phyloP scores from a whole-genome alignment of 495 filamentous ascomycete species.

The Aspergillus hancockii region DNA sequence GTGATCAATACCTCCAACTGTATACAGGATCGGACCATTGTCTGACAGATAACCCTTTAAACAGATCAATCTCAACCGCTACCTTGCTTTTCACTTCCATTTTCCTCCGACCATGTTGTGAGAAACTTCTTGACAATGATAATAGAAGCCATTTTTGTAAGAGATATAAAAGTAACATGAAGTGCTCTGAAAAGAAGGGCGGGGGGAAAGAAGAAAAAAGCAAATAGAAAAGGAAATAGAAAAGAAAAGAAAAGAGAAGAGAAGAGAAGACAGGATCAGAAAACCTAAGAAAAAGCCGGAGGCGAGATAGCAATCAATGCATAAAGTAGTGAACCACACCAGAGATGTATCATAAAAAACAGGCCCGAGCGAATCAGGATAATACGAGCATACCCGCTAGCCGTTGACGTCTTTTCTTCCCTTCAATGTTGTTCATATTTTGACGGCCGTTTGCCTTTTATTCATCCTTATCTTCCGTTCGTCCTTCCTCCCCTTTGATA shows the following conservation, averaged over 20 bases:
- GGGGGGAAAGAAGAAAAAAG: neutral
- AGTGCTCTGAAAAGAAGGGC: neutral
- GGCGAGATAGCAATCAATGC: neutral
- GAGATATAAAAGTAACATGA: too few relatives aligned
- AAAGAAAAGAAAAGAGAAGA: constrained; percentile 14
- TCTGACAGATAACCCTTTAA: too few relatives aligned
- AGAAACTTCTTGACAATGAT: too few relatives aligned
- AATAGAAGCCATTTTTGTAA: too few relatives aligned
- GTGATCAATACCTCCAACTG: too few relatives aligned
- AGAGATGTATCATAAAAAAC: constrained; percentile 9
- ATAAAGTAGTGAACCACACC: too few relatives aligned
- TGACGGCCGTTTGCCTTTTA: constrained; percentile 37
- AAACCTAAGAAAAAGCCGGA: neutral
- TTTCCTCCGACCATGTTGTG: too few relatives aligned
- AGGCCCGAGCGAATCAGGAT: neutral
- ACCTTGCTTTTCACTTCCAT: too few relatives aligned
- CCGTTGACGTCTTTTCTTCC: too few relatives aligned
- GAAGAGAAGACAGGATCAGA: neutral
- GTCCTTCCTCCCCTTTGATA: constrained; percentile 23
- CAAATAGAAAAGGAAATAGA: constrained; percentile 5
- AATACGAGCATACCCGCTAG: neutral
- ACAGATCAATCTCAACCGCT: too few relatives aligned
- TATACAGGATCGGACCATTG: too few relatives aligned
- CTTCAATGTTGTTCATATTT: neutral
- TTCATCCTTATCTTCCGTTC: constrained; percentile 31